phyloP scores from a whole-genome alignment of 2,329 filamentous ascomycete genomes.

The Coniochaeta hoffmannii region DNA sequence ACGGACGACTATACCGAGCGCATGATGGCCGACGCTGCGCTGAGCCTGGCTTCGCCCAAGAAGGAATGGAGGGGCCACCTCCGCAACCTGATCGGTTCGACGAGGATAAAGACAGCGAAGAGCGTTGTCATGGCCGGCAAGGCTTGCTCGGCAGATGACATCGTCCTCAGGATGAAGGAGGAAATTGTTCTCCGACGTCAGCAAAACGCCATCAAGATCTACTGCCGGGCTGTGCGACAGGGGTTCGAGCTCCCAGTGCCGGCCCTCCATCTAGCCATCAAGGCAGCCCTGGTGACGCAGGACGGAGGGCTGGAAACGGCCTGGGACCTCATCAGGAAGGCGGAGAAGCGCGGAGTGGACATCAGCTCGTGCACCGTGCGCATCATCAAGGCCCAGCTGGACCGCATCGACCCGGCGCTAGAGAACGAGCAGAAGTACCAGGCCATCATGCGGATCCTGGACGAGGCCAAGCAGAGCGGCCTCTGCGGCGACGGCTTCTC shows the following conservation, averaged over 20 bases:
- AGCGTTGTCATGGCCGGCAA: slow-evolving; percentile 12
- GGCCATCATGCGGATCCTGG: slow-evolving; percentile 14
- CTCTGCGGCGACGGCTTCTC: slow-evolving; percentile 17
- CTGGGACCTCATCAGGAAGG: slow-evolving; percentile 29
- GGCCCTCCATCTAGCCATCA: slow-evolving; percentile 40
- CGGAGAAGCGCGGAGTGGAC: slow-evolving; percentile 32
- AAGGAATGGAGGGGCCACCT: background rate
- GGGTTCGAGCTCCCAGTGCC: slow-evolving; percentile 29
- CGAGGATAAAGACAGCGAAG: background rate
- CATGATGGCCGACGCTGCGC: slow-evolving; percentile 27
- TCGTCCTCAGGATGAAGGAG: slow-evolving; percentile 33
- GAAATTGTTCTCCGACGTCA: slow-evolving; percentile 25
- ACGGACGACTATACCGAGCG: slow-evolving; percentile 30
- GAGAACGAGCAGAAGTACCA: slow-evolving; percentile 12
- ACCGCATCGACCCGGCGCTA: slow-evolving; percentile 19
- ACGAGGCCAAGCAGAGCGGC: slow-evolving; percentile 12
- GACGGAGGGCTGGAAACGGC: slow-evolving; percentile 22
- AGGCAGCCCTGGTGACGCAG: slow-evolving; percentile 22
- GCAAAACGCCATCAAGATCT: slow-evolving; percentile 26
- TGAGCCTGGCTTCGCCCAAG: slow-evolving; percentile 9
- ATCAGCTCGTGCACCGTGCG: slow-evolving; percentile 31
- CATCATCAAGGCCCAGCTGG: slow-evolving; percentile 29
- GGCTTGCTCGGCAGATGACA: slow-evolving; percentile 20
- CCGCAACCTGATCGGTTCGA: background rate
- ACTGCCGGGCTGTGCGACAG: slow-evolving; percentile 24